Base-by-base conservation (phyloP, 2,329 filamentous ascomycete species). In the Pezicula carpinea region DNA sequence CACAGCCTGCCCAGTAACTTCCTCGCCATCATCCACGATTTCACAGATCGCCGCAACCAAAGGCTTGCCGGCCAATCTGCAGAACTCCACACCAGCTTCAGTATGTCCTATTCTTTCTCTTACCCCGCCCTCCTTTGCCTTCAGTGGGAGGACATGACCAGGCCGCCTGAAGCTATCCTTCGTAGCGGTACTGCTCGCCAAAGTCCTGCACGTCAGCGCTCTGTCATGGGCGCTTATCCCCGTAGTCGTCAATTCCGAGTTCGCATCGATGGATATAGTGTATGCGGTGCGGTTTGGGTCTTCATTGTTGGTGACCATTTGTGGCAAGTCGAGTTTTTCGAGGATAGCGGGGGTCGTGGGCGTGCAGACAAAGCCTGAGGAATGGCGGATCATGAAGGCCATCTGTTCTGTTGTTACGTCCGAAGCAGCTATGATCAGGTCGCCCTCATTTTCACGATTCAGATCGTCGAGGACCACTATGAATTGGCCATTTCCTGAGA, bases 381-480 rank as follows among this genome's bases (percentile, higher is more conserved):
- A 87, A 74, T 96, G 82, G 61, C 90, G 89, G 67, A 99, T 81
- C 79, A 99, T 85, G 75, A 96, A 99, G 60, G 90, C 89, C 83
- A 95, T 95, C 71, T 97, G 92, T 55, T 87, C 79, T 19, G 90
- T 77, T 7, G 92, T 96, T 54, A 96, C 73, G 61, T 86, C 79
- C 57, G 89, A 75, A 53, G 90, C 92, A 56, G 93, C 89, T 64
- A 97, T 95, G 69, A 97, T 96, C 41, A 99, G 81, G 72, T 99
- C 93, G 68, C 91, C 93, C 77, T 99, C 93, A 68, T 99, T 99
- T 69, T 99, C 93, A 68, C 93, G 91, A 53, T 84, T 81, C 54
- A 89, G 83, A 58, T 89, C 87, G 74, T 99, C 93, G 62, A 99
- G 88, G 32, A 96, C 92, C 52, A 99, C 83, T 65, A 99, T 85